phyloP scores from a whole-genome alignment of 2,329 filamentous ascomycete species.

The Nectriaceae sp. region DNA sequence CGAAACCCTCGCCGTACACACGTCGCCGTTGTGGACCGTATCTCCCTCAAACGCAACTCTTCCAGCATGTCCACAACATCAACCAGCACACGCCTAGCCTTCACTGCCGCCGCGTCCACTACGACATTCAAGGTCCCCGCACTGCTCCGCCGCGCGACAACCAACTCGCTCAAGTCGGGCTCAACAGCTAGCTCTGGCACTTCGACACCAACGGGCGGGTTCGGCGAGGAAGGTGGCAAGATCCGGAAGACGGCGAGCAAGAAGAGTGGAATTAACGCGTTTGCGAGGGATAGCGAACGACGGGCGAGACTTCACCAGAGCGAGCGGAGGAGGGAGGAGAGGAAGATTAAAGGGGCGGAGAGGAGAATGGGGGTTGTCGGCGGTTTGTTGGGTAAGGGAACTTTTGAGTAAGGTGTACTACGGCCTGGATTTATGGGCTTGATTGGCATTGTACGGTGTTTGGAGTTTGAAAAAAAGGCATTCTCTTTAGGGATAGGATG shows the following conservation, averaged over 20 bases:
- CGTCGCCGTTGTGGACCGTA: conserved; percentile 68
- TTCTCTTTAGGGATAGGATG: conserved; percentile 7
- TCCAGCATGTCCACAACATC: conserved; percentile 37
- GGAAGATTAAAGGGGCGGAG: conserved; percentile 59
- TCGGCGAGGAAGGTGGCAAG: conserved; percentile 50
- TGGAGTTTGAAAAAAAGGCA: neutral
- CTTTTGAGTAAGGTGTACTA: conserved; percentile 36
- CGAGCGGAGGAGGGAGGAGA: conserved; percentile 60
- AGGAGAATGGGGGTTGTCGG: conserved; percentile 57
- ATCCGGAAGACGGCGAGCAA: conserved; percentile 63
- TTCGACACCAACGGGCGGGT: conserved; percentile 38
- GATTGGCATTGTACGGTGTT: conserved; percentile 13
- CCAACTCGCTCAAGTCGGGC: conserved; percentile 56
- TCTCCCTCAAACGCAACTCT: conserved; percentile 64
- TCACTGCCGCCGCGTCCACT: conserved; percentile 53
- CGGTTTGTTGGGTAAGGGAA: conserved; percentile 58
- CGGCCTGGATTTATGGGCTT: too few species aligned
- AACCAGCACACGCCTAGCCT: conserved; percentile 45
- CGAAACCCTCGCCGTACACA: conserved; percentile 38
- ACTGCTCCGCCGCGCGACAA: conserved; percentile 73
- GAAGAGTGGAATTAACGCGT: conserved; percentile 61
- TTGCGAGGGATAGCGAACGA: conserved; percentile 61
- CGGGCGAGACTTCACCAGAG: conserved; percentile 55
- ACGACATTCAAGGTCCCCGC: conserved; percentile 67
- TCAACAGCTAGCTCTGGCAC: conserved; percentile 35